Percentiles rank a stretch among this genome's conserved stretches.
phyloP scores from a whole-genome alignment of 176 grass and related monocot species.

The sorghum (Sorghum bicolor) region Sorghum_bicolor_NCBIv3 NC_012875.2:59593501-59594000 shows the following conservation, averaged over 20 bases:
- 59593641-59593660: neutral
- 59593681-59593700: slow-evolving; percentile 46
- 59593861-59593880: neutral
- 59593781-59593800: slow-evolving; percentile 41
- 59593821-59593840: neutral
- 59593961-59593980: neutral
- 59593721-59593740: slow-evolving; percentile 65
- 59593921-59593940: neutral
- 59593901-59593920: neutral
- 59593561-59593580: slow-evolving; percentile 20
- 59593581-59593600: slow-evolving; percentile 36
- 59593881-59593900: neutral
- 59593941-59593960: neutral
- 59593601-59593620: slow-evolving; percentile 19
- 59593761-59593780: slow-evolving; percentile 88
- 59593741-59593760: slow-evolving; percentile 75
- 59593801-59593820: slow-evolving; percentile 15
- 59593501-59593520: slow-evolving; percentile 12
- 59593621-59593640: neutral
- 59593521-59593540: neutral
- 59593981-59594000: neutral
- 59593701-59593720: slow-evolving; percentile 34
- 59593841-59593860: neutral
- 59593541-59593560: neutral
- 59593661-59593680: slow-evolving; percentile 46